Evolutionary conservation across 2,329 filamentous ascomycete genomes (phyloP).

Genomic region (Juglanconis sp.): DNA sequence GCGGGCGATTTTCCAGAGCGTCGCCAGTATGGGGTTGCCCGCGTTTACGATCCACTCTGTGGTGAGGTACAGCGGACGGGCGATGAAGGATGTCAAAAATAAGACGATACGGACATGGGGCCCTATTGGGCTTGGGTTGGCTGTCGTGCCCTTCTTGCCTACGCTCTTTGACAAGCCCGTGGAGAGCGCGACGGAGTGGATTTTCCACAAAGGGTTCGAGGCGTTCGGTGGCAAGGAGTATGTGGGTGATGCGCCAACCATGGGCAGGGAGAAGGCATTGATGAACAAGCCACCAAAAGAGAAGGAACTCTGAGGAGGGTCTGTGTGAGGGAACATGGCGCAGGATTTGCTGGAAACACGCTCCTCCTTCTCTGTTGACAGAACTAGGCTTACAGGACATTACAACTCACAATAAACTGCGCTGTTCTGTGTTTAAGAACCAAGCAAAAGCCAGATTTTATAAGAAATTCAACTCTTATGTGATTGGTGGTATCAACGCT

Average conservation of each 20-base stretch:
- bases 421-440: too few species aligned
- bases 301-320: slow-evolving; percentile 39
- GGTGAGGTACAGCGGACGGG: slow-evolving; percentile 81
- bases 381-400: background rate
- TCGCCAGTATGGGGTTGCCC: slow-evolving; percentile 91
- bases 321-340: background rate
- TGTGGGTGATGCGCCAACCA: slow-evolving; percentile 53
- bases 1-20: slow-evolving; percentile 80
- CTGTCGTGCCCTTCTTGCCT: slow-evolving; percentile 79
- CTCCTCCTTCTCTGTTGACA: background rate
- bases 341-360: slow-evolving; percentile 1
- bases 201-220: slow-evolving; percentile 80
- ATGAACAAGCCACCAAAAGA: slow-evolving; percentile 38
- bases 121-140: slow-evolving; percentile 79
- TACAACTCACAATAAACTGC: background rate
- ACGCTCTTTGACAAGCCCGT: slow-evolving; percentile 88
- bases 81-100: slow-evolving; percentile 82
- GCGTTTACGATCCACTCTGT: slow-evolving; percentile 93
- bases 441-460: too few species aligned
- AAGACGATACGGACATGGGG: slow-evolving; percentile 74
- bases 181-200: slow-evolving; percentile 85
- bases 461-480: background rate
- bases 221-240: slow-evolving; percentile 61
- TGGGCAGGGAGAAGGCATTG: slow-evolving; percentile 49
- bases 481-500: background rate